phyloP scores from a whole-genome alignment of 306 rosid species.

The Macrotyloma uniflorum region DNA sequence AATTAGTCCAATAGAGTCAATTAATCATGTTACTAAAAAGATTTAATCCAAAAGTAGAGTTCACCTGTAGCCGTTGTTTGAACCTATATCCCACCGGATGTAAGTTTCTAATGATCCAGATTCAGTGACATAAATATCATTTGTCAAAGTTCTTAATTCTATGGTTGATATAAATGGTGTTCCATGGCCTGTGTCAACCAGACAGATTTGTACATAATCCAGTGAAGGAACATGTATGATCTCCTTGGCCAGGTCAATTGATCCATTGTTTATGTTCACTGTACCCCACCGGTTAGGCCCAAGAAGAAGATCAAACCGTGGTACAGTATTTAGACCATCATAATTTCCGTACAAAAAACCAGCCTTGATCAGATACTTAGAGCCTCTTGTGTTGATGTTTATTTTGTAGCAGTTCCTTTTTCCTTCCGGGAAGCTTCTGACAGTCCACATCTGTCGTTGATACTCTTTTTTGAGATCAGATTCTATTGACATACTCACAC shows the following conservation, averaged over 20 bases:
- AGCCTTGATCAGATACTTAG: constrained; percentile 40
- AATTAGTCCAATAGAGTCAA: neutral
- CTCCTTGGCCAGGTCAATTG: neutral
- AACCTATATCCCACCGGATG: constrained; percentile 28
- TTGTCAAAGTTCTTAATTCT: constrained; percentile 44
- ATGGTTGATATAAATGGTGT: constrained; percentile 55
- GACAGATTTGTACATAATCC: constrained; percentile 45
- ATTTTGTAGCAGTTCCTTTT: constrained; percentile 57
- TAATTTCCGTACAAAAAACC: constrained; percentile 50
- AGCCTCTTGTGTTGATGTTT: constrained; percentile 23
- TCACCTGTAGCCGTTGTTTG: constrained; percentile 28
- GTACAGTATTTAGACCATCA: constrained; percentile 35
- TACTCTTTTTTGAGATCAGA: neutral
- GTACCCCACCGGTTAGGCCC: constrained; percentile 50
- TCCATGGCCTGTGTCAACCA: constrained; percentile 46
- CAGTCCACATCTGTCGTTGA: constrained; percentile 14
- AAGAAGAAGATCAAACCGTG: constrained; percentile 48
- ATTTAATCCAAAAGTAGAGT: neutral
- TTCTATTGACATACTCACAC: constrained; percentile 25
- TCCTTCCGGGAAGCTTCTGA: constrained; percentile 58
- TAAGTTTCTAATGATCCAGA: constrained; percentile 21
- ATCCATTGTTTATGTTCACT: constrained; percentile 13
- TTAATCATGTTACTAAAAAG: neutral
- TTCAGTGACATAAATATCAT: constrained; percentile 26
- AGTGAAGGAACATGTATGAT: constrained; percentile 42